phyloP scores from a whole-genome alignment of 371 early-diverging fungal species.

The Mucor indicus region DNA sequence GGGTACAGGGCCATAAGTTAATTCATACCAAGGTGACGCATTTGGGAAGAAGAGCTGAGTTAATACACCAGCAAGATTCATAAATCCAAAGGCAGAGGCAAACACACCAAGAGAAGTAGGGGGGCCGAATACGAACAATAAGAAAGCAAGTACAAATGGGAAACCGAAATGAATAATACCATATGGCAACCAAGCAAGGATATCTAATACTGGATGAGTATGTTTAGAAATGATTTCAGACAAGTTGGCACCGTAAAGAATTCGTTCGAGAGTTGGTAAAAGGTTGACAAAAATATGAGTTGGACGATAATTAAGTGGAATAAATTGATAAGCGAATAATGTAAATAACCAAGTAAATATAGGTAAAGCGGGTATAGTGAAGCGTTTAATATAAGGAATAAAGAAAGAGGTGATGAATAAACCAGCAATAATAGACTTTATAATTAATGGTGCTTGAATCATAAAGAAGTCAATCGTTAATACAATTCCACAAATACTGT shows the following conservation, averaged over 20 bases:
- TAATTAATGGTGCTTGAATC: constrained; percentile 20
- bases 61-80: constrained; percentile 70
- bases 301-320: constrained; percentile 51
- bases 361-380: too few relatives aligned
- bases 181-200: constrained; percentile 74
- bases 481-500: constrained; percentile 5
- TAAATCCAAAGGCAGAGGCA: constrained; percentile 63
- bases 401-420: too few relatives aligned
- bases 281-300: constrained; percentile 63
- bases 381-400: too few relatives aligned
- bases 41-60: constrained; percentile 69
- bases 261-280: constrained; percentile 64
- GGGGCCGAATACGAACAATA: constrained; percentile 53
- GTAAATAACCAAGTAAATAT: too few relatives aligned
- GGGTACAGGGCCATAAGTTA: constrained; percentile 54
- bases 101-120: constrained; percentile 51
- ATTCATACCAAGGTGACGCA: constrained; percentile 74
- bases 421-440: too few relatives aligned
- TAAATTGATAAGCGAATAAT: constrained; percentile 62
- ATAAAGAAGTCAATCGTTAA: constrained; percentile 20
- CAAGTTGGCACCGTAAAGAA: constrained; percentile 66
- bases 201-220: constrained; percentile 52
- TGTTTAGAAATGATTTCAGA: constrained; percentile 60
- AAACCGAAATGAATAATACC: constrained; percentile 72
- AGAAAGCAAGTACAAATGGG: constrained; percentile 52